Conservation (phyloP, 2,329 filamentous ascomycete species). For the Aspergillus ochraceus region DNA sequence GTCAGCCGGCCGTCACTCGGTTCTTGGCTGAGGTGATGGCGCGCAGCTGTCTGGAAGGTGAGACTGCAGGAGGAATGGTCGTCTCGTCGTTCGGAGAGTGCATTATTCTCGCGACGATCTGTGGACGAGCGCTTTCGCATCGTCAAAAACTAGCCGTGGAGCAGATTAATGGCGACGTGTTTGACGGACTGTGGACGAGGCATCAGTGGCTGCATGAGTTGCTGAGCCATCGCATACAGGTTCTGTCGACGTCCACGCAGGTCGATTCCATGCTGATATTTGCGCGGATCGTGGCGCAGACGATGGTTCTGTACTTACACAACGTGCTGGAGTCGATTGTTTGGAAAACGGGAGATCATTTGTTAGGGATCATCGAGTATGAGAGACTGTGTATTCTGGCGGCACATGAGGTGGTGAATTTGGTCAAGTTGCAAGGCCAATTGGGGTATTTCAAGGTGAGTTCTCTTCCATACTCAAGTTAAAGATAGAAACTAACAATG, state of each 20-base stretch:
- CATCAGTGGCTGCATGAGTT: constrained; percentile 20
- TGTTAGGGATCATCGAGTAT: constrained; percentile 19
- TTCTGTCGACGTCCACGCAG: constrained; percentile 10
- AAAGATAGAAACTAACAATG: not conserved
- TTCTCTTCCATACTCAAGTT: not conserved
- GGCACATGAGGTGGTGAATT: constrained; percentile 17
- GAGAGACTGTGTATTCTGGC: constrained; percentile 20
- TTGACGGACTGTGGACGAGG: constrained; percentile 17
- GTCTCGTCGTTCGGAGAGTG: constrained; percentile 34
- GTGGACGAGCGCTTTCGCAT: constrained; percentile 19
- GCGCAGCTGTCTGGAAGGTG: not conserved
- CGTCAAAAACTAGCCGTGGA: constrained; percentile 16
- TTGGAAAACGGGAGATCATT: constrained; percentile 21
- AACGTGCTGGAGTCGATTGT: constrained; percentile 19
- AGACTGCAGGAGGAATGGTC: not conserved
- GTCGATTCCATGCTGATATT: constrained; percentile 22
- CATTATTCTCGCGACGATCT: constrained; percentile 33
- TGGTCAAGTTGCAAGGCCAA: constrained; percentile 19
- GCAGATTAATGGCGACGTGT: constrained; percentile 11
- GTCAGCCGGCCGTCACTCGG: constrained; percentile 23
- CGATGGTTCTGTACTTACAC: constrained; percentile 20
- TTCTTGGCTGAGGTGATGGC: constrained; percentile 35
- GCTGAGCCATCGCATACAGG: constrained; percentile 17
- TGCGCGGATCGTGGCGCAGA: constrained; percentile 18
- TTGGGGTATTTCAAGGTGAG: constrained; percentile 22